Percentiles rank a stretch among this genome's conserved stretches.
Evolutionary conservation across 2,329 filamentous ascomycete genomes (phyloP).

Genomic region (Sphaerulina vaccinii): DNA sequence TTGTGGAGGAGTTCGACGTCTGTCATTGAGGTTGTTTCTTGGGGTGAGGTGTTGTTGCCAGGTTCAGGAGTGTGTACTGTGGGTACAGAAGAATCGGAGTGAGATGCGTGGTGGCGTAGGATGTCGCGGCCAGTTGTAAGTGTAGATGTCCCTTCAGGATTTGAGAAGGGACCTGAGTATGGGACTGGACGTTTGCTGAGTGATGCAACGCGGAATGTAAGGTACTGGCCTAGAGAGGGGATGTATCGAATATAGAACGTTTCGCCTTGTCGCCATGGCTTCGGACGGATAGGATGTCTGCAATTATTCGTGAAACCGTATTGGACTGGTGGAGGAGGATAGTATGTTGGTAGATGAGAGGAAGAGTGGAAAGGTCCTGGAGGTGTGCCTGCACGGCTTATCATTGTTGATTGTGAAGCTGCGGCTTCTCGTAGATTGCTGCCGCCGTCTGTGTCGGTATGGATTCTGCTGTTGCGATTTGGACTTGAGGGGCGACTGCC

Average conservation of each 20-base stretch:
- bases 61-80: constrained; percentile 30
- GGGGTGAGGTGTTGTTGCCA: not conserved
- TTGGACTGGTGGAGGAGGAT: constrained; percentile 77
- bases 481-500: constrained; percentile 54
- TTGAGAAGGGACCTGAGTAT: constrained; percentile 57
- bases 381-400: constrained; percentile 23
- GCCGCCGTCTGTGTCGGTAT: constrained; percentile 13
- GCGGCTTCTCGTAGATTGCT: constrained; percentile 16
- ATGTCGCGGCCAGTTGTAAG: constrained; percentile 36
- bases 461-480: constrained; percentile 24
- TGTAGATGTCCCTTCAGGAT: constrained; percentile 28
- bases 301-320: constrained; percentile 76
- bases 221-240: constrained; percentile 75
- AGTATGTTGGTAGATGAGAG: constrained; percentile 87
- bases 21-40: constrained; percentile 39
- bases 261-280: constrained; percentile 85
- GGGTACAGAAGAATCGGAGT: constrained; percentile 49
- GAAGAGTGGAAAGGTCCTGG: constrained; percentile 73
- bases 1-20: constrained; percentile 71
- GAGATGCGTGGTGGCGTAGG: constrained; percentile 15
- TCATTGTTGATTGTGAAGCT: constrained; percentile 12
- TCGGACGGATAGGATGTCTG: constrained; percentile 82
- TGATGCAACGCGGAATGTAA: constrained; percentile 84
- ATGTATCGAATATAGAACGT: constrained; percentile 88
- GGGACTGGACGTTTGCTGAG: constrained; percentile 62